Conservation (phyloP, 225 moss, liverwort and hornwort species). For the Physcomitrium patens region DNA sequence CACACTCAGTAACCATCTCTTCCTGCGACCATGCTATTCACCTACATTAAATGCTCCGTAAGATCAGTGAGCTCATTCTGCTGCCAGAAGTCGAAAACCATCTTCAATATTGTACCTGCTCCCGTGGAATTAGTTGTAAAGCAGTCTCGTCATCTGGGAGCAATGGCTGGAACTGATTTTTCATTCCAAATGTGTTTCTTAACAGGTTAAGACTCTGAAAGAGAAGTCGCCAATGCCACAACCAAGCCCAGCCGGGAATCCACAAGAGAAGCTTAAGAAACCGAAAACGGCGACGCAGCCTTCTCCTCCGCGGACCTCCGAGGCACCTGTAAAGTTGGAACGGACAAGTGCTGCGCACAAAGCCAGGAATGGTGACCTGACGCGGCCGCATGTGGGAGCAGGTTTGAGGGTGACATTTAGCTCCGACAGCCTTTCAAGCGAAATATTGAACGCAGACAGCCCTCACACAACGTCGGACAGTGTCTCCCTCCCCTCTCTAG, state of each 20-base stretch:
- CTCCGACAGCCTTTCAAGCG: conserved; percentile 88
- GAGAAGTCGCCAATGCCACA: conserved; percentile 31
- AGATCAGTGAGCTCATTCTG: too few species aligned
- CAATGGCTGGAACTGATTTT: conserved; percentile 25
- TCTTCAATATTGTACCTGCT: too few species aligned
- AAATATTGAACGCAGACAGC: conserved; percentile 78
- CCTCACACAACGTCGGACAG: conserved; percentile 73
- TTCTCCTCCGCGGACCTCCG: conserved; percentile 25
- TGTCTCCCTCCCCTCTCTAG: conserved; percentile 40
- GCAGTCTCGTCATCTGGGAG: not conserved
- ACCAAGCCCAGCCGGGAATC: conserved; percentile 6
- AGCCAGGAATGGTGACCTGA: conserved; percentile 28
- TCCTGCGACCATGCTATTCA: conserved; percentile 3
- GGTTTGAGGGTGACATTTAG: conserved; percentile 56
- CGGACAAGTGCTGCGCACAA: conserved; percentile 30
- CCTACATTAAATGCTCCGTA: conserved; percentile 14
- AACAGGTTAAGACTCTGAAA: conserved; percentile 41
- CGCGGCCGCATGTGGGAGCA: conserved; percentile 50
- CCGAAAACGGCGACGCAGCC: conserved; percentile 20
- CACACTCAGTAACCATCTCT: not conserved
- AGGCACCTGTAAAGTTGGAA: conserved; percentile 34
- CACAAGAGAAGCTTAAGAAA: conserved; percentile 19
- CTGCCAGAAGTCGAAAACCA: too few species aligned
- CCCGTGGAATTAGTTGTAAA: too few species aligned
- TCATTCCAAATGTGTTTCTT: not conserved